Percentiles rank a stretch among this genome's conserved stretches.
Evolutionary conservation across 768 basidiomycete species (phyloP).

Genomic region (Mycena rosella): DNA sequence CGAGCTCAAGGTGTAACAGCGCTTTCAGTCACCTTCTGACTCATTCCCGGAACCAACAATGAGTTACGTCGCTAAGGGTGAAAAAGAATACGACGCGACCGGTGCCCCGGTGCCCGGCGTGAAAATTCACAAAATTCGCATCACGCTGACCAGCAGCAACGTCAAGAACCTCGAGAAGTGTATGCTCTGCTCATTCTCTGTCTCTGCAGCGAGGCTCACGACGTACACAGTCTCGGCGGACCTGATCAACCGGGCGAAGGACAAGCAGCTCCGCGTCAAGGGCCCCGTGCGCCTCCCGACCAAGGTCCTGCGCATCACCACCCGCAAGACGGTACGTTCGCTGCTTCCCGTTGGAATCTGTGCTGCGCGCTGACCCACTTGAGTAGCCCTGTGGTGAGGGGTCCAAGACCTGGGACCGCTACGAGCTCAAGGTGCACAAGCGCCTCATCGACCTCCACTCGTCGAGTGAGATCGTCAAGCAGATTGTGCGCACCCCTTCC

Average conservation of each 20-base stretch:
- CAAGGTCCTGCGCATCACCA: conserved; percentile 99
- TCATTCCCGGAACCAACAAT: conserved; percentile 70
- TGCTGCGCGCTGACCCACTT: background rate
- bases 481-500: conserved; percentile 81
- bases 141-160: conserved; percentile 98
- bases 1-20: conserved; percentile 11
- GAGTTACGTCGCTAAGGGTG: conserved; percentile 99
- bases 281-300: conserved; percentile 99
- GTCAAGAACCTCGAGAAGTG: conserved; percentile 99
- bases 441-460: conserved; percentile 99
- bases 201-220: background rate
- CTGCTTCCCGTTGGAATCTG: background rate
- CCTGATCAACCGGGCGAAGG: conserved; percentile 98
- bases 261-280: conserved; percentile 99
- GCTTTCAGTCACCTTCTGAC: conserved; percentile 83
- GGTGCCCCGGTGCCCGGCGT: conserved; percentile 87
- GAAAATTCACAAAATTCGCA: conserved; percentile 99
- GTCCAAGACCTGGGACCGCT: conserved; percentile 99
- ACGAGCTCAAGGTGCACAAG: conserved; percentile 99
- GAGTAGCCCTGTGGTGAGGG: conserved; percentile 99
- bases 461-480: conserved; percentile 99
- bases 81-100: conserved; percentile 97
- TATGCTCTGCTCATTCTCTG: conserved; percentile 49
- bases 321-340: conserved; percentile 93
- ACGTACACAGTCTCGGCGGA: conserved; percentile 85